phyloP scores from a whole-genome alignment of 2,329 filamentous ascomycete species.

The Ascochyta lentis region DNA sequence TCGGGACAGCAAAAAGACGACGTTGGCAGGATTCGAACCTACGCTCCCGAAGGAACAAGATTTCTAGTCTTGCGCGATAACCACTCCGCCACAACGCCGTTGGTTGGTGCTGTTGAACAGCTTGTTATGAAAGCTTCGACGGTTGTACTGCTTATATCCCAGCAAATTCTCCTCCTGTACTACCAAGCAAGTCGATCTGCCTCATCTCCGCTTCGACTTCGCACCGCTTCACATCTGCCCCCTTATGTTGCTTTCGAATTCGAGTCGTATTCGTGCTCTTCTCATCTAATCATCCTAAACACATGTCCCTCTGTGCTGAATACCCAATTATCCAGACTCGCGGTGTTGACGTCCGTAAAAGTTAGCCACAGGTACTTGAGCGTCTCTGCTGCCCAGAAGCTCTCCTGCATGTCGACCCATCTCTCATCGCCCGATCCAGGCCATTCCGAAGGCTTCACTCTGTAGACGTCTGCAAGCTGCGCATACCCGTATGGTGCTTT shows the following conservation, averaged over 20 bases:
- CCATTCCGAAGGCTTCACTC: conserved; percentile 25
- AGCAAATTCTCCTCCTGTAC: neutral
- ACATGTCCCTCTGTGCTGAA: conserved; percentile 54
- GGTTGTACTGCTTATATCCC: neutral
- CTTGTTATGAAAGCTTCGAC: neutral
- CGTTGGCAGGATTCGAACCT: conserved; percentile 50
- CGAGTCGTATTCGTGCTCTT: neutral
- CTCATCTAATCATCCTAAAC: conserved; percentile 49
- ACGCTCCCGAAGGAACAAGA: conserved; percentile 53
- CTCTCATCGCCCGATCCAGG: conserved; percentile 26
- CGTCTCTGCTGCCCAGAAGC: conserved; percentile 51
- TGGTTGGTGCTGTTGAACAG: conserved; percentile 11
- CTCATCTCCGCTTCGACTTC: neutral
- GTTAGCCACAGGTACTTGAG: conserved; percentile 52
- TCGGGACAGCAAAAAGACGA: conserved; percentile 36
- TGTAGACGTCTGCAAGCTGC: conserved; percentile 47
- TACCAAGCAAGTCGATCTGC: neutral
- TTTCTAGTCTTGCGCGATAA: conserved; percentile 54
- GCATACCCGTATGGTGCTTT: conserved; percentile 50
- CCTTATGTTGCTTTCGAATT: neutral
- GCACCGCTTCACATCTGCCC: neutral
- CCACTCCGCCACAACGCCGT: conserved; percentile 50
- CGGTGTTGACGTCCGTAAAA: conserved; percentile 45
- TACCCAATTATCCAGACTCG: conserved; percentile 51
- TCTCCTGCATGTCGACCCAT: conserved; percentile 49